Base-by-base conservation (phyloP, 208 protist genomes). In the Acanthamoeba culbertsoni region DNA sequence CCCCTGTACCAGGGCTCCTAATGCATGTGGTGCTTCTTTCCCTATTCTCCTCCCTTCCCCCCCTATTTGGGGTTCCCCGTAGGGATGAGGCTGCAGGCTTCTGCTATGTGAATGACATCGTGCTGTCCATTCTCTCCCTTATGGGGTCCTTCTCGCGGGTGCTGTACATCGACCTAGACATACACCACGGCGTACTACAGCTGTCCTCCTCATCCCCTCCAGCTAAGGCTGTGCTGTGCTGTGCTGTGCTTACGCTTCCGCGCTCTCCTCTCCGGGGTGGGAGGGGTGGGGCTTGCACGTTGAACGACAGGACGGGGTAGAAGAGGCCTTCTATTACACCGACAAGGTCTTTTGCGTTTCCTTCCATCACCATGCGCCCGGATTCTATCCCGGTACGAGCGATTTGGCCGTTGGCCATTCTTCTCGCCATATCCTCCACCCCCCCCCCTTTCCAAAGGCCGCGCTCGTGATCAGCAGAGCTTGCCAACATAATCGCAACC, bases 91-190 rank as follows among this genome's bases (percentile, higher is more conserved):
- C 98, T 4, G 97, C 95, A 48, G 98, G 98, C 3, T 99, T 99
- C 88, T 99, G 98, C 94, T 99, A 99, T 92, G 93, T 98, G 42
- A 99, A 99, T 93, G 98, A 99, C 94, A 99, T 99, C 92, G 98
- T 99, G 14, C 89, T 99, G 23, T 95, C 95, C 18, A 99, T 99
- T 62, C 94, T 98, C 5, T 98, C 98, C 92, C 94, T 99, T 40
- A 93, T 99, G 31, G 98, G 98, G 95, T 97, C 95, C 55, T 96
- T 99, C 90, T 37, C 95, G 31, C 92, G 98, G 43, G 98, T 99
- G 35, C 90, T 99, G n/a, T 99, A 99, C 94, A 98, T 99, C 53
- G 98, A 99, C 94, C 97, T 98, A 65, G 97, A 98, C 93, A 92
- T 98, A 42, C 97, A 98, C 90, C 97, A 98, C 92, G 97, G 97